Percentiles rank a stretch among this genome's conserved stretches.
Conservation (phyloP, 2,329 filamentous ascomycete genomes). For the Cordyceps tenuipes region DNA sequence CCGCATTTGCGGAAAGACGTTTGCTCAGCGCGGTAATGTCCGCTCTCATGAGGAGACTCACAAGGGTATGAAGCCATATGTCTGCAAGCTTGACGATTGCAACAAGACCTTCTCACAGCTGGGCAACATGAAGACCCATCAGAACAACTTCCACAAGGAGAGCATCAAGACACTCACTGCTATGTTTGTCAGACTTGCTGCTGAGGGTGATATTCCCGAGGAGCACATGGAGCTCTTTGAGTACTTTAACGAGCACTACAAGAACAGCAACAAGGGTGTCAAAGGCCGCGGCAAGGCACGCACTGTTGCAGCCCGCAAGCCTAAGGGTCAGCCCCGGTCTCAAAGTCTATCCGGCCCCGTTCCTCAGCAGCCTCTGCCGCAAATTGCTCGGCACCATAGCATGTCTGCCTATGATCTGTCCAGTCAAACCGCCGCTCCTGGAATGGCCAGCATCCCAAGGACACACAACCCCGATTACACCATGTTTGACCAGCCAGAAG, state of each 20-base stretch:
- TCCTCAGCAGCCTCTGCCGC: slow-evolving; percentile 21
- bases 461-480: slow-evolving; percentile 31
- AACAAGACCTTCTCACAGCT: slow-evolving; percentile 83
- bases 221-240: slow-evolving; percentile 69
- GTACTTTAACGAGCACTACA: slow-evolving; percentile 84
- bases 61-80: slow-evolving; percentile 66
- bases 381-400: slow-evolving; percentile 23
- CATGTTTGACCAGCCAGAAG: slow-evolving; percentile 39
- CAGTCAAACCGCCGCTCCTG: slow-evolving; percentile 18
- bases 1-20: slow-evolving; percentile 69
- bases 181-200: slow-evolving; percentile 60
- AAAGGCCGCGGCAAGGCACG: slow-evolving; percentile 88
- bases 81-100: slow-evolving; percentile 75
- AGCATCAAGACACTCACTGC: slow-evolving; percentile 61
- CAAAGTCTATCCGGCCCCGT: slow-evolving; percentile 15
- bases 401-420: slow-evolving; percentile 26
- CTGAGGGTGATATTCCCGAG: slow-evolving; percentile 47
- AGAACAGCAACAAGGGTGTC: slow-evolving; percentile 97
- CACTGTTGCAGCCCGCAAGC: slow-evolving; percentile 41
- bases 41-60: slow-evolving; percentile 78
- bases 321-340: slow-evolving; percentile 20
- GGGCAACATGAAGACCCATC: slow-evolving; percentile 91
- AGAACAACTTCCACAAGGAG: slow-evolving; percentile 85
- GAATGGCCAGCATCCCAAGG: slow-evolving; percentile 22
- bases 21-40: slow-evolving; percentile 80